Evolutionary conservation across 495 filamentous ascomycete species (phyloP).

Genomic region (Melanomma pulvis-pyrius): DNA sequence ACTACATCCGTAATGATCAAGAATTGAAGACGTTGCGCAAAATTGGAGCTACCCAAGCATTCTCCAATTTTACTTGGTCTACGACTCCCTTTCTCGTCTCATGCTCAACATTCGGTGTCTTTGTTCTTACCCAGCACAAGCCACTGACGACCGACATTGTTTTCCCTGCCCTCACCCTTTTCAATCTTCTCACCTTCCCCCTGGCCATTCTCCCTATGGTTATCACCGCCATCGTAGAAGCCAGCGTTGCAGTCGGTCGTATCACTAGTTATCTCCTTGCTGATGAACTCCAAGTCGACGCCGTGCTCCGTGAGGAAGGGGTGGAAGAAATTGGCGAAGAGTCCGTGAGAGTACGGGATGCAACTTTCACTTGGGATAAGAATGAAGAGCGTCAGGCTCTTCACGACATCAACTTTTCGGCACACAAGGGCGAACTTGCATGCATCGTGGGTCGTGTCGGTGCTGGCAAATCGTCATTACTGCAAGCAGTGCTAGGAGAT

Average conservation of each 20-base stretch:
- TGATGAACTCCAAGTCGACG: constrained; percentile 87
- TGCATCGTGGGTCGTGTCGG: constrained; percentile 97
- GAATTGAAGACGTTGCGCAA: constrained; percentile 94
- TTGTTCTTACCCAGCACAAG: constrained; percentile 76
- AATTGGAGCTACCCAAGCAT: constrained; percentile 88
- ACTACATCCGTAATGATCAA: constrained; percentile 89
- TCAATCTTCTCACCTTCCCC: constrained; percentile 93
- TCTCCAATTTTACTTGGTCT: constrained; percentile 99
- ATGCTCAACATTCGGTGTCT: constrained; percentile 94
- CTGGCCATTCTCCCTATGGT: constrained; percentile 96
- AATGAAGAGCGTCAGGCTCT: constrained; percentile 64
- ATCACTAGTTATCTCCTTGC: constrained; percentile 84
- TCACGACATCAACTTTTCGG: constrained; percentile 81
- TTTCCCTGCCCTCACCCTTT: constrained; percentile 89
- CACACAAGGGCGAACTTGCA: constrained; percentile 85
- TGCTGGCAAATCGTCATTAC: constrained; percentile 87
- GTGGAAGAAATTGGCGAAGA: constrained; percentile 79
- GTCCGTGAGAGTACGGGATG: constrained; percentile 77
- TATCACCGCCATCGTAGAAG: constrained; percentile 94
- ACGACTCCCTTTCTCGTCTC: constrained; percentile 99
- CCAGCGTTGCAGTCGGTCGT: constrained; percentile 86
- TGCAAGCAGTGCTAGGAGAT: constrained; percentile 85
- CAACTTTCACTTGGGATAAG: constrained; percentile 92
- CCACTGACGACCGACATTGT: constrained; percentile 93
- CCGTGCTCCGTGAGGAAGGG: constrained; percentile 68